These are phyloP conservation scores for Eucalyptus fibrosa DNA, from an alignment of 345 rosid genomes.

Conservation along the genomic window DNA sequence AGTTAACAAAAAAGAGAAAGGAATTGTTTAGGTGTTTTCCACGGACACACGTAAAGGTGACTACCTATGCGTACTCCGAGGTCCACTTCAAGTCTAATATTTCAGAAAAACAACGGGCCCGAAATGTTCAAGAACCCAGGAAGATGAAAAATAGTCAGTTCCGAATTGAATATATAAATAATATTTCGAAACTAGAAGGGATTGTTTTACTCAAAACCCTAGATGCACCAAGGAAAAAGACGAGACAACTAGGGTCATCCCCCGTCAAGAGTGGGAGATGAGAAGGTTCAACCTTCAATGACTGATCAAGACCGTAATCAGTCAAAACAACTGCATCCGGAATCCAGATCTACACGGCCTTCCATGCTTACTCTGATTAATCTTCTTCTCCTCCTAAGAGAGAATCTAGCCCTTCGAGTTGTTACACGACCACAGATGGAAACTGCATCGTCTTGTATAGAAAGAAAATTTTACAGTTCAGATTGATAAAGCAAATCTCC, in stretches of 20 bases:
- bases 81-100: neutral
- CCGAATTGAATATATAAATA: neutral
- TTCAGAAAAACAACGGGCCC: neutral
- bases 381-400: neutral
- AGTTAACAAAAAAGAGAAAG: neutral
- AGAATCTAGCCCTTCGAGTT: neutral
- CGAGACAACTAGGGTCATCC: neutral
- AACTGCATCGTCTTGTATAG: neutral
- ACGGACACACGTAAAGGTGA: neutral
- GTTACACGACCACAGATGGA: neutral
- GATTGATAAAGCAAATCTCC: neutral
- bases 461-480: accelerated
- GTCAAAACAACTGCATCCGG: neutral
- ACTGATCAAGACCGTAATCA: neutral
- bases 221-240: neutral
- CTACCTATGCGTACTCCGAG: neutral
- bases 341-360: neutral
- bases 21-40: neutral
- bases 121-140: neutral
- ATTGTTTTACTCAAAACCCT: neutral
- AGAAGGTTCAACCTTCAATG: neutral
- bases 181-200: neutral
- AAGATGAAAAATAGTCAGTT: neutral
- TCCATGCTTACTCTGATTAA: neutral
- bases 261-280: neutral